A percentile compares a stretch with the other conserved stretches of the same genome.
These are phyloP conservation scores for Primulina eburnea DNA, from an alignment of 257 asterid species.

Conservation along the genomic window DNA sequence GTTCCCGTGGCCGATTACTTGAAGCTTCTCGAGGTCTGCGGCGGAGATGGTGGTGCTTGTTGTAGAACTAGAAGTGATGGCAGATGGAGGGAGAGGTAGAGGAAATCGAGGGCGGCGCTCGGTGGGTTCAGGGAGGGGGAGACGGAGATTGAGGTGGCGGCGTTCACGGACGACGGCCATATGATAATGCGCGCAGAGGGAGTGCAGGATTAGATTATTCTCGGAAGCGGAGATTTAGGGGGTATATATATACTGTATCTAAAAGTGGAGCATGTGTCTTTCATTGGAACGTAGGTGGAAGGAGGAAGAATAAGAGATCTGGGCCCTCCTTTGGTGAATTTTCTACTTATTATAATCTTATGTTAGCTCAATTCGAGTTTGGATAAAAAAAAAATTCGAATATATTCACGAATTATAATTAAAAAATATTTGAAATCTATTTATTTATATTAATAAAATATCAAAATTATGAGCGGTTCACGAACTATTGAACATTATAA, in stretches of 20 bases:
- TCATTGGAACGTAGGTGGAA: constrained; percentile 29
- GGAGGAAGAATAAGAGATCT: neutral
- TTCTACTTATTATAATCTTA: too few species aligned
- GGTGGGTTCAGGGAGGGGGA: constrained; percentile 60
- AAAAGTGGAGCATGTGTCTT: constrained; percentile 46
- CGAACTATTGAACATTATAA: too few species aligned
- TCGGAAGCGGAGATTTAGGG: constrained; percentile 6
- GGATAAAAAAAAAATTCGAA: too few species aligned
- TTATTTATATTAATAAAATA: too few species aligned
- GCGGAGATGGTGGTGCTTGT: constrained; percentile 31
- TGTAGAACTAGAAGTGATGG: constrained; percentile 20
- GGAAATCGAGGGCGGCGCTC: constrained; percentile 77
- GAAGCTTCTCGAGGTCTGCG: constrained; percentile 70
- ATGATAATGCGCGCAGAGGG: neutral
- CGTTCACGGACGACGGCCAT: constrained; percentile 83
- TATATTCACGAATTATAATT: too few species aligned
- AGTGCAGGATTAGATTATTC: constrained; percentile 21
- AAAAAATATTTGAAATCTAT: too few species aligned
- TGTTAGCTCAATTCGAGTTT: too few species aligned
- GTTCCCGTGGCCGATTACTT: constrained; percentile 82
- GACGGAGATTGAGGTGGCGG: constrained; percentile 80
- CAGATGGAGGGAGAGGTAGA: constrained; percentile 49
- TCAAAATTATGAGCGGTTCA: too few species aligned
- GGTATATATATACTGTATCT: constrained; percentile 27
- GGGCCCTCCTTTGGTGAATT: too few species aligned